Base-by-base conservation (phyloP, 2,329 filamentous ascomycete genomes). In the Arthrinium phaeospermum region DNA sequence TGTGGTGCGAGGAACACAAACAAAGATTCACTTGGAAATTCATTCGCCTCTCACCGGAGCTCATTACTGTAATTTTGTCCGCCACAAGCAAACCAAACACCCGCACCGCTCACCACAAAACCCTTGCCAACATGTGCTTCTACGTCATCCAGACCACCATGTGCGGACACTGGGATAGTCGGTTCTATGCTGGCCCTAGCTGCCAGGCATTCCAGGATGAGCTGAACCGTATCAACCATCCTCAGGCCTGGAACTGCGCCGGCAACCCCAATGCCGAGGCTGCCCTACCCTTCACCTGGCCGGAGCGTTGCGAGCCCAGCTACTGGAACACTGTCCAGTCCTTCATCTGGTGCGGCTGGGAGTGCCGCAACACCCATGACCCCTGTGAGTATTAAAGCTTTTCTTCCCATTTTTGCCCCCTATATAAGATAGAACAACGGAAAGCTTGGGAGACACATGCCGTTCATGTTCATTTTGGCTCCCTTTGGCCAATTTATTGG, bases 341-440 rank as follows among this genome's bases (percentile, higher is more conserved):
- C 46, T 16, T 51, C 10, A 5, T 53, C 30, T 78, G 74, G 72
- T 80, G 78, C 71, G 76, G 78, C 2, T 79, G 77, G 78, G 78
- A 79, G 72, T 80, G 78, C 45, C 72, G 74, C 22, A 79, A 79
- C 67, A 77, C 72, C 37, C 37, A 44, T 53, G 68, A 70, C 19
- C 68, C 68, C 34, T 45, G 68, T 70, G n/a, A 57, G 68, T 70
- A 4, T 12, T 47, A n/a, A n/a, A 1, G 10, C 6, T 22, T 41
- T 64, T 41, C 8, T 13, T 41, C n/a, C 3, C 3, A 41, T 19
- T n/a, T 37, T 14, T 24, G 37, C 1, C 12, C 10, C 57, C 57
- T 14, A 19, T 14, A 6, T 2, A 22, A 16, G 10, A 16, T 1
- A 12, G 16, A 61, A 22, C 5, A 61, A 16, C 22, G 6, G 16